Evolutionary conservation across 352 stramenopile species (phyloP).

Genomic region (Phytophthora parvispora): DNA sequence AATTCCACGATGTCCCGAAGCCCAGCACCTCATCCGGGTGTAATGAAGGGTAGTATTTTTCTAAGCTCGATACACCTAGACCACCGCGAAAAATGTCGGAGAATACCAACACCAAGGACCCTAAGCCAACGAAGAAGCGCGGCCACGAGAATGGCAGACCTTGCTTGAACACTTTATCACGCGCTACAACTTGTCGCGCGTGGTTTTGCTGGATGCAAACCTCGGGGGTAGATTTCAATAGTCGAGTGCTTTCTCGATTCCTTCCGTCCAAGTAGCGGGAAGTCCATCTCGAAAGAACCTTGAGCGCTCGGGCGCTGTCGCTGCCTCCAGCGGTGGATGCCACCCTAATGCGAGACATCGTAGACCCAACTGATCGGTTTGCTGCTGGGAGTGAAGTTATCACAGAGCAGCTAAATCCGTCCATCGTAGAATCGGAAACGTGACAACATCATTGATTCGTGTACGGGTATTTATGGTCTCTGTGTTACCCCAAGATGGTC

Average conservation of each 20-base stretch:
- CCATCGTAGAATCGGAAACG: background rate
- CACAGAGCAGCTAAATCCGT: background rate
- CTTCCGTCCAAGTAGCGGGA: constrained; percentile 1
- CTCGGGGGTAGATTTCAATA: background rate
- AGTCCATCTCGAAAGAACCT: constrained; percentile 14
- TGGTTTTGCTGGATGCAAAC: constrained; percentile 12
- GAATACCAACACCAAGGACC: constrained; percentile 37
- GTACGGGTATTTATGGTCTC: background rate
- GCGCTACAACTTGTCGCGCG: constrained; percentile 14
- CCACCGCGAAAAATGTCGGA: constrained; percentile 45
- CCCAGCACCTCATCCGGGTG: constrained; percentile 41
- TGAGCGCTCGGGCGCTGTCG: background rate
- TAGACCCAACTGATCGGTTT: background rate
- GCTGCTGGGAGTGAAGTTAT: too few species aligned
- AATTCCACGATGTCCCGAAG: constrained; percentile 43
- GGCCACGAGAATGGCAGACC: constrained; percentile 31
- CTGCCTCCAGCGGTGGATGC: background rate
- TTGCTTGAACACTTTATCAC: constrained; percentile 25
- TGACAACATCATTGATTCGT: background rate
- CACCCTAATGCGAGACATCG: constrained; percentile 16
- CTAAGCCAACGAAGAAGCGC: constrained; percentile 18
- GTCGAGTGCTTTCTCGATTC: background rate
- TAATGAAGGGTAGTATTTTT: constrained; percentile 21
- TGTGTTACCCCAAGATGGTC: too few species aligned
- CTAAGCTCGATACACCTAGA: constrained; percentile 16